A percentile compares a stretch with the other conserved stretches of the same genome.
Evolutionary conservation across 257 asterid species (phyloP).

Genomic region (Striga asiatica): DNA sequence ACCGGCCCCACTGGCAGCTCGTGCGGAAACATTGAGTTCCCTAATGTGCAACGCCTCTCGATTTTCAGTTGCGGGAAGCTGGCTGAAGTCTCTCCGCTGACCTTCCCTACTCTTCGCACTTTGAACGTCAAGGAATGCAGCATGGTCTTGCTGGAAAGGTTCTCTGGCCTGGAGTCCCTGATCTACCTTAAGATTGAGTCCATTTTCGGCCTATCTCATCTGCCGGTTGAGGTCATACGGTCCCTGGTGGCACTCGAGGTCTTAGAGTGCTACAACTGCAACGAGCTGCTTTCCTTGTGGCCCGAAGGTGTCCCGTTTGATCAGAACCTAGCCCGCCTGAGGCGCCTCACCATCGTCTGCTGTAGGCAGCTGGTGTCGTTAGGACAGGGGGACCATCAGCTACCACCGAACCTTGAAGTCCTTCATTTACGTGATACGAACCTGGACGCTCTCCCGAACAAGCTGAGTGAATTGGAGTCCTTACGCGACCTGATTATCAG

Average conservation of each 20-base stretch:
- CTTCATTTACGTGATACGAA: conserved; percentile 20
- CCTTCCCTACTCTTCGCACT: conserved; percentile 22
- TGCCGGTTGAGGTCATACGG: conserved; percentile 19
- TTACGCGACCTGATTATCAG: conserved; percentile 25
- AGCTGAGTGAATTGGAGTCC: conserved; percentile 12
- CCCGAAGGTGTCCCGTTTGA: conserved; percentile 1
- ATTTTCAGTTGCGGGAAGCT: conserved; percentile 28
- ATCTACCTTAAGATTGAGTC: conserved; percentile 27
- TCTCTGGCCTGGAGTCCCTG: conserved; percentile 13
- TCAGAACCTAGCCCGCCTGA: conserved; percentile 12
- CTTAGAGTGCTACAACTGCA: conserved; percentile 25
- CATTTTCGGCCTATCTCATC: conserved; percentile 14
- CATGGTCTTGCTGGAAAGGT: conserved; percentile 17
- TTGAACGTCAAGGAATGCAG: conserved; percentile 25
- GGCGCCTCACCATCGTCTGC: conserved; percentile 27
- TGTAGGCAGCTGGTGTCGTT: conserved; percentile 19
- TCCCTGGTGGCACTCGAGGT: conserved; percentile 17
- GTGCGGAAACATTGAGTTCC: conserved; percentile 16
- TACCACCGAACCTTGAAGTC: conserved; percentile 24
- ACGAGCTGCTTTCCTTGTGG: conserved; percentile 23
- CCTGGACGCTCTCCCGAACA: conserved; percentile 19
- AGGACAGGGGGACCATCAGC: background rate
- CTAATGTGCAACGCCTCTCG: conserved; percentile 24
- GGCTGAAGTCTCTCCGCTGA: conserved; percentile 15
- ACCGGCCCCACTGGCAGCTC: background rate